A percentile compares a stretch with the other conserved stretches of the same genome.
phyloP scores from a whole-genome alignment of 139 green algal genomes.

The Zygnema circumcarinatum region DNA sequence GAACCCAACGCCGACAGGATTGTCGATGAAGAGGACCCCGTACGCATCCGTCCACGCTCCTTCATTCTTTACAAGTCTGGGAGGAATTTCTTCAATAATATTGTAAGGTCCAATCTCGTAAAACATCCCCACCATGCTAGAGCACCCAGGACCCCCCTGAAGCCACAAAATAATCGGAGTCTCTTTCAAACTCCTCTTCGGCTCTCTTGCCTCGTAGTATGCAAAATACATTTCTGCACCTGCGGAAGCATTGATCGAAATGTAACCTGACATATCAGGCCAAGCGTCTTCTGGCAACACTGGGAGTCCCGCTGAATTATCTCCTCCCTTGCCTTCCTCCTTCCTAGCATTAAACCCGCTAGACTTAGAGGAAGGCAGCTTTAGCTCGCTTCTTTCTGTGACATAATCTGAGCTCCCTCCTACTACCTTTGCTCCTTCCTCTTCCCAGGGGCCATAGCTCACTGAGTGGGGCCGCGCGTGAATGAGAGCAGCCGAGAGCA shows the following conservation, averaged over 20 bases:
- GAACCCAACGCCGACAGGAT: constrained; percentile 53
- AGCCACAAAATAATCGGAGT: constrained; percentile 66
- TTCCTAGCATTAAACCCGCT: too few species aligned
- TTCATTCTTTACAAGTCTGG: constrained; percentile 55
- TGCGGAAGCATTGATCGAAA: constrained; percentile 11
- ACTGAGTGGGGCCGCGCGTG: too few species aligned
- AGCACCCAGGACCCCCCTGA: constrained; percentile 64
- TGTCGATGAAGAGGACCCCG: constrained; percentile 52
- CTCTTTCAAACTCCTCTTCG: neutral
- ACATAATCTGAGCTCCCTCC: too few species aligned
- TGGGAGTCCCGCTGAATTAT: neutral
- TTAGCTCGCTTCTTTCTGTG: too few species aligned
- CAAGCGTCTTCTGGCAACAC: neutral
- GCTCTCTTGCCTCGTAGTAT: constrained; percentile 31
- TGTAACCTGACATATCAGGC: constrained; percentile 23
- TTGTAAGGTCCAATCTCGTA: constrained; percentile 61
- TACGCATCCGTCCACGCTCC: constrained; percentile 59
- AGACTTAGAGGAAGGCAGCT: too few species aligned
- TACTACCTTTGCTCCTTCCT: too few species aligned
- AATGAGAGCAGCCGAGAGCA: too few species aligned
- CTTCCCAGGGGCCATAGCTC: too few species aligned
- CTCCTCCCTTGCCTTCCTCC: neutral
- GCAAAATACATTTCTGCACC: constrained; percentile 26
- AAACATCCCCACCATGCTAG: constrained; percentile 59
- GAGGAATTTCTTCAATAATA: constrained; percentile 14